Percentiles rank a stretch among this genome's conserved stretches.
These are phyloP conservation scores for Nannizzia gypsea DNA, from an alignment of 2,329 filamentous ascomycete species.

Conservation along the genomic window DNA sequence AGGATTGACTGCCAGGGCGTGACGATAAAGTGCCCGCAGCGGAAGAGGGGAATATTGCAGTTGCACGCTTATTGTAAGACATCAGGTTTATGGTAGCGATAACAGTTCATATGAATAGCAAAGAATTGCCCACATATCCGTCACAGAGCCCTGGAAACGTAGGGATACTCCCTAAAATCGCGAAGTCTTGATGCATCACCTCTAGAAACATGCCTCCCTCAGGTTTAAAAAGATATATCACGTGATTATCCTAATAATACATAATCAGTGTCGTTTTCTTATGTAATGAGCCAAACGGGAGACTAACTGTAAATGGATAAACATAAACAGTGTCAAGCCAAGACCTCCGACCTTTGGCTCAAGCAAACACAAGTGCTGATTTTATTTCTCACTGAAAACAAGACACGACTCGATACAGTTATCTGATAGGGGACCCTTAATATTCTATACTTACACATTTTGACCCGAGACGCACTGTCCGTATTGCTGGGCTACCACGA, in stretches of 20 bases:
- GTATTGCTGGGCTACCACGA: not conserved
- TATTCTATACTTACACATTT: not conserved
- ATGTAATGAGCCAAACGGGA: not conserved
- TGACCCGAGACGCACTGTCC: not conserved
- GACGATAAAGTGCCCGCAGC: conserved; percentile 19
- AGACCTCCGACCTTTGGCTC: not conserved
- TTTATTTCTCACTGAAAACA: not conserved
- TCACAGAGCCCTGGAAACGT: not conserved
- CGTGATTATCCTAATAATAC: not conserved
- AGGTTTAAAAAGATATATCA: not conserved
- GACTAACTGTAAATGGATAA: conserved; percentile 12
- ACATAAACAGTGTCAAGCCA: conserved; percentile 11
- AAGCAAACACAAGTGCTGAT: not conserved
- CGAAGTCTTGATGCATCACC: not conserved
- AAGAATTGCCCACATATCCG: not conserved
- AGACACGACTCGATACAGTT: not conserved
- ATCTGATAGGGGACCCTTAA: not conserved
- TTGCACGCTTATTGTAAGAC: conserved; percentile 4
- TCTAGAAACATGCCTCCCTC: too few species aligned
- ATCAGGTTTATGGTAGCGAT: not conserved
- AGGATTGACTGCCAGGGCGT: conserved; percentile 34
- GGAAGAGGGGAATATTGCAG: conserved; percentile 5
- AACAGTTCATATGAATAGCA: not conserved
- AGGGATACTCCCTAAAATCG: not conserved
- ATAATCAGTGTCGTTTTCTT: not conserved